Evolutionary conservation across 2,329 filamentous ascomycete genomes (phyloP).

Genomic region (Neoascochyta sp.): DNA sequence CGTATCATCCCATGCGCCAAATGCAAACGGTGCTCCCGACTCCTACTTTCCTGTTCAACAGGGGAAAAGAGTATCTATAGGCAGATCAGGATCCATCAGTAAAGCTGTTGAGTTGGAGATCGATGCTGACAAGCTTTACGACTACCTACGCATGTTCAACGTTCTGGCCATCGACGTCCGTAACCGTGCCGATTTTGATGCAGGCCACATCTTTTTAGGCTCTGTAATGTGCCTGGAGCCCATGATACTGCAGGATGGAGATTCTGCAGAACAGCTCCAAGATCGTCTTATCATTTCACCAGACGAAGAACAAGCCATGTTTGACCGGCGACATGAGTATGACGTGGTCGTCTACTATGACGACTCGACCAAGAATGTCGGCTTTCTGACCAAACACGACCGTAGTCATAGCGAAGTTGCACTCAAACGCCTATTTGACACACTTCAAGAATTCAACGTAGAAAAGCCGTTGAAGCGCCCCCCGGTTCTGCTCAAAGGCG

Average conservation of each 20-base stretch:
- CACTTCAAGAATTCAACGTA: conserved; percentile 79
- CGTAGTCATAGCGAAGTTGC: conserved; percentile 44
- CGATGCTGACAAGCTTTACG: conserved; percentile 65
- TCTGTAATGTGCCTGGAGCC: conserved; percentile 89
- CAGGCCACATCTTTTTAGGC: conserved; percentile 81
- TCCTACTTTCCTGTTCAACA: conserved; percentile 43
- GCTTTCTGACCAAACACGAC: conserved; percentile 52
- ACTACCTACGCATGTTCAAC: conserved; percentile 63
- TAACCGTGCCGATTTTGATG: conserved; percentile 73
- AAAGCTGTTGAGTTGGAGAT: conserved; percentile 59
- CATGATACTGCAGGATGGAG: conserved; percentile 64
- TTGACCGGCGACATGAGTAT: conserved; percentile 68
- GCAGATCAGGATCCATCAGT: conserved; percentile 43
- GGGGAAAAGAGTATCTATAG: conserved; percentile 9
- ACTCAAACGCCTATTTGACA: conserved; percentile 71
- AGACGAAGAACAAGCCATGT: conserved; percentile 69
- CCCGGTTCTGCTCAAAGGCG: conserved; percentile 76
- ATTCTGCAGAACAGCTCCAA: conserved; percentile 60
- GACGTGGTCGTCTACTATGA: conserved; percentile 93
- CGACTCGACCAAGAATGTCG: conserved; percentile 58
- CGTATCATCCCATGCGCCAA: conserved; percentile 36
- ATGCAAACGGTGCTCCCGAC: conserved; percentile 31
- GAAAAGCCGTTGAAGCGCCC: conserved; percentile 67
- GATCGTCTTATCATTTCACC: conserved; percentile 70
- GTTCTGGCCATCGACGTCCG: conserved; percentile 85